Evolutionary conservation across 345 rosid species (phyloP), one percentile per base, ranked within the genome.

Genomic region (Raphanus sativus): DNA sequence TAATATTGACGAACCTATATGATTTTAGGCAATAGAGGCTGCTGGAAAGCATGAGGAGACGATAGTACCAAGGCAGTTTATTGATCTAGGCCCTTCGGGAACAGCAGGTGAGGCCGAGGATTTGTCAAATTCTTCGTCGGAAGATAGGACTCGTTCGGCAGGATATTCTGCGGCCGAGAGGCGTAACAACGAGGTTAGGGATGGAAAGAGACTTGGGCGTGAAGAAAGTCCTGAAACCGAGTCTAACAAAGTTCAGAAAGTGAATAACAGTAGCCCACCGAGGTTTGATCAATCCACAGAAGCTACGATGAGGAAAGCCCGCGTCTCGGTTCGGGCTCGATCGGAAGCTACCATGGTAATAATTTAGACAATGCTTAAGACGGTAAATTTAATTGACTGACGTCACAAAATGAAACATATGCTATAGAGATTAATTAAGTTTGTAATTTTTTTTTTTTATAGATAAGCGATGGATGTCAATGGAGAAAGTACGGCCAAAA

Each of bases 331-430:
- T 76, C 97, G 99, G 12, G 99, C 99, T 21, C 87, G 98, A 74
- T 95, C 99, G 0, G 98, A 95, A 86, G 98, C 99, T 83, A 90
- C 96, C 63, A 92, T 95, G 99, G 99, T 95, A 84, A 16, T 40
- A n/a, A 21, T 33, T 30, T 42, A 74, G 6, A 13, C 1, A 36
- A 54, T 56, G 24, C n/a, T 10, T 65, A 8, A 12, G 9, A 50
- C 4, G 55, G 16, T 9, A 4, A 25, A 38, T 24, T 4, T 12
- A 24, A 11, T 4, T 61, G 29, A 17, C 8, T 15, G 21, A 13
- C 7, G 30, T 38, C 0, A 28, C 1, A 36, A 61, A 45, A 0
- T 70, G n/a, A 62, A 45, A 13, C 6, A 13, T 45, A 45, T 45
- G 16, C 5, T 68, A 1, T 26, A 28, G 58, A 70, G 40, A 70